Base-by-base conservation (phyloP, 1,139 yeast genomes). In the Wickerhamomyces sp. region DNA sequence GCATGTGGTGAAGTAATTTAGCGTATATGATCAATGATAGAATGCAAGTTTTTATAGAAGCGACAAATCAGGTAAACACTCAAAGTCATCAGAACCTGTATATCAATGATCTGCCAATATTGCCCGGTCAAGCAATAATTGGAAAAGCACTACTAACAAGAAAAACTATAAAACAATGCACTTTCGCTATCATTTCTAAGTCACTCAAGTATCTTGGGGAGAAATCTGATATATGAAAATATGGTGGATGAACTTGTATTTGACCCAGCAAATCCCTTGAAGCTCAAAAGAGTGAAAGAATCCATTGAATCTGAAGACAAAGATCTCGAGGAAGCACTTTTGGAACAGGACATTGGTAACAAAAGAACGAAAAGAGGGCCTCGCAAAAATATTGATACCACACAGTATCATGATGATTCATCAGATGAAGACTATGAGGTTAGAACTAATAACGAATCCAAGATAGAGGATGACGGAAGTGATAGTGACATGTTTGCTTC, bases 401-500 rank as follows among this genome's bases (percentile, higher is more conserved):
- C 50, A 0, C 53, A 45, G 9, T 56, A 56, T 29, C 41, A 52
- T 10, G 54, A 54, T 8, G 59, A 54, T 36, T 53, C 59, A 2
- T 49, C 53, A 8, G 56, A 50, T 35, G 53, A 47, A 6, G 57
- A 52, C 3, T 44, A 40, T 10, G 45, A 45, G 18, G 37, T 34
- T 13, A 37, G 39, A 7, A 45, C 10, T 14, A 44, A 36, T 13
- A 34, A 42, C 15, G 15, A 11, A 27, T 23, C 26, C 8, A 42
- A 39, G 11, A 33, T 14, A 13, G 48, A 47, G 26, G 49, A 44
- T 10, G 53, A 48, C 23, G 51, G 40, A 15, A 36, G 29, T 8
- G 55, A 50, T 27, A 49, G 52, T 41, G 61, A 57, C 38, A 56
- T 56, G 56, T 57, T 55, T 41, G 50, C 46, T 5, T 48, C 54